These are phyloP conservation scores for Mortierella claussenii DNA, from an alignment of 192 early-diverging fungal species.

Conservation along the genomic window DNA sequence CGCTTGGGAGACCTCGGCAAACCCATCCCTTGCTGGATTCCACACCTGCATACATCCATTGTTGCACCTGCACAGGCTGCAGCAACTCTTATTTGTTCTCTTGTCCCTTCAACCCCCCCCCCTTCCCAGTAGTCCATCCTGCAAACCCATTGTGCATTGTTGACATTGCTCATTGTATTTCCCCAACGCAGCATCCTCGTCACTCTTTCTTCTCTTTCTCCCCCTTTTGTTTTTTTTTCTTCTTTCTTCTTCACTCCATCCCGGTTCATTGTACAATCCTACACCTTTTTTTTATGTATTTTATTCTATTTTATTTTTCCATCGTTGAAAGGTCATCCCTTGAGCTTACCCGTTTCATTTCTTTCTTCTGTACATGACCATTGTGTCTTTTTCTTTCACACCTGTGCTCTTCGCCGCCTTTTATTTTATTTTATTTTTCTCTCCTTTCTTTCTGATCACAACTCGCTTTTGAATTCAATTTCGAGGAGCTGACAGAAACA, in stretches of 20 bases:
- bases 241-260: conserved; percentile 4
- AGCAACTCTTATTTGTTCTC: neutral
- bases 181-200: conserved; percentile 4
- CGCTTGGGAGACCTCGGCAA: too few relatives aligned
- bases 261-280: conserved; percentile 10
- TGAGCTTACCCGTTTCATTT: conserved; percentile 7
- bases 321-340: too few relatives aligned
- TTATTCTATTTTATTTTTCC: neutral
- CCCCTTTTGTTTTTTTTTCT: conserved; percentile 8
- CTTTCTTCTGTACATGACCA: conserved; percentile 10
- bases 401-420: neutral
- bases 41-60: too few relatives aligned
- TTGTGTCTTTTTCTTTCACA: neutral
- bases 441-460: neutral
- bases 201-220: conserved; percentile 1
- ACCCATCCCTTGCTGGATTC: too few relatives aligned
- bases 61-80: too few relatives aligned
- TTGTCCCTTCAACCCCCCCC: neutral
- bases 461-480: neutral
- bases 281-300: neutral
- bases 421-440: neutral
- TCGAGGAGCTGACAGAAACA: neutral
- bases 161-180: too few relatives aligned
- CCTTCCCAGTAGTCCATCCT: neutral
- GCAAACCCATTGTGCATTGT: neutral